A percentile compares a stretch with the other conserved stretches of the same genome.
phyloP scores from a whole-genome alignment of 176 grass and related monocot genomes.

The Oropetium thomaeum region DNA sequence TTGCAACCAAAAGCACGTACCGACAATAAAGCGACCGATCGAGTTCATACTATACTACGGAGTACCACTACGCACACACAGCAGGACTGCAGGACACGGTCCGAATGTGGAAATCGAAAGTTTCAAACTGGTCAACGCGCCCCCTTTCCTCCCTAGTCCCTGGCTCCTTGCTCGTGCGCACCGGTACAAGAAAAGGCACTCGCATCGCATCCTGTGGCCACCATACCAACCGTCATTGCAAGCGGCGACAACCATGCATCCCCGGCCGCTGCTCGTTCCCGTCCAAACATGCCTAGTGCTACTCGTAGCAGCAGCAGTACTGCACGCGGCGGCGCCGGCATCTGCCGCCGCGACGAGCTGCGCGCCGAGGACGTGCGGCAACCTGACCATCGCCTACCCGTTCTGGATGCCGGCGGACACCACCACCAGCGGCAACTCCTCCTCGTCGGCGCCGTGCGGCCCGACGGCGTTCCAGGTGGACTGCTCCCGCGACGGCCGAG shows the following conservation, averaged over 20 bases:
- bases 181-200: not conserved
- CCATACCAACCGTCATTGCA: not conserved
- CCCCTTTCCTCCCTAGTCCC: too few relatives aligned
- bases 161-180: not conserved
- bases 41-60: too few relatives aligned
- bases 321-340: not conserved
- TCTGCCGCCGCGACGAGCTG: slow-evolving; percentile 11
- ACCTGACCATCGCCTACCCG: slow-evolving; percentile 45
- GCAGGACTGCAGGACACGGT: too few relatives aligned
- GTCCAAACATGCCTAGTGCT: not conserved
- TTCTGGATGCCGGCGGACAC: slow-evolving; percentile 39
- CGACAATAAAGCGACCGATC: too few relatives aligned
- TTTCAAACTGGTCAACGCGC: too few relatives aligned
- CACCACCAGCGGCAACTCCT: not conserved
- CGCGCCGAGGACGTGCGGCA: slow-evolving; percentile 31
- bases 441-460: slow-evolving; percentile 16
- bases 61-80: too few relatives aligned
- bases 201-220: not conserved
- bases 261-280: not conserved
- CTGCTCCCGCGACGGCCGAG: slow-evolving; percentile 9
- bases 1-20: too few relatives aligned
- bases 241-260: not conserved
- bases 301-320: not conserved
- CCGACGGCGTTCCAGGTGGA: slow-evolving; percentile 42
- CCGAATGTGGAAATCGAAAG: too few relatives aligned